Base-by-base conservation (phyloP, 352 stramenopile genomes). In the Pythium utonaiense region DNA sequence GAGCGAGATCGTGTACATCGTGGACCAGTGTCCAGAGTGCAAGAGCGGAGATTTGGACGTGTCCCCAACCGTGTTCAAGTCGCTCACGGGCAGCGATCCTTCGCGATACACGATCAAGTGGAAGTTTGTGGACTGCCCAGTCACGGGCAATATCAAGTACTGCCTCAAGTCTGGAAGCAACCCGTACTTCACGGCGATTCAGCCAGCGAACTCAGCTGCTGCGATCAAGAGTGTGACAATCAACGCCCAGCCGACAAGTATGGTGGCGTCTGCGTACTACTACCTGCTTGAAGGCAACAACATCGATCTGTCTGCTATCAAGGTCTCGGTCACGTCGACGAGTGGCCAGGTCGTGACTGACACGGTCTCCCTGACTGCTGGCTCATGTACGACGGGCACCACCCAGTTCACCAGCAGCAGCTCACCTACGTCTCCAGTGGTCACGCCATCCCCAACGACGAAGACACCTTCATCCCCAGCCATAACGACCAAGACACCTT, bases 21-120 rank as follows among this genome's bases (percentile, higher is more conserved):
- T 87, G 27, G 80, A 90, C 55, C 74, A 83, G 55, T 90, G 80
- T 60, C 75, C 77, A 6, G 70, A 66, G 9, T 88, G 77, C 49
- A 53, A 21, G 6, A 50, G 63, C 12, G 80, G 76, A 14, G 77
- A 86, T 62, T 52, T 88, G 28, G 77, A 86, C 50, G 57, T 90
- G 57, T 77, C 75, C 0, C 66, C 74, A 3, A 47, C 61, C 19
- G 67, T 77, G 6, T 80, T 77, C 45, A 54, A 64, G 14, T 53
- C 52, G 33, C 57, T 75, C 62, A 80, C 72, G 19, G 72, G 69
- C 8, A 70, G 25, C 21, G 41, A 64, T 34, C 53, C 40, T 22
- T 27, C 38, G 16, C 66, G 66, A 6, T 49, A 70, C 33, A 58
- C 54, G 59, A 74, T 77, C 60, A 31, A 68, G 41, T 80, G 71